A percentile compares a stretch with the other conserved stretches of the same genome.
phyloP scores from a whole-genome alignment of 1,139 yeast genomes.

The Sugiyamaella castrensis region DNA sequence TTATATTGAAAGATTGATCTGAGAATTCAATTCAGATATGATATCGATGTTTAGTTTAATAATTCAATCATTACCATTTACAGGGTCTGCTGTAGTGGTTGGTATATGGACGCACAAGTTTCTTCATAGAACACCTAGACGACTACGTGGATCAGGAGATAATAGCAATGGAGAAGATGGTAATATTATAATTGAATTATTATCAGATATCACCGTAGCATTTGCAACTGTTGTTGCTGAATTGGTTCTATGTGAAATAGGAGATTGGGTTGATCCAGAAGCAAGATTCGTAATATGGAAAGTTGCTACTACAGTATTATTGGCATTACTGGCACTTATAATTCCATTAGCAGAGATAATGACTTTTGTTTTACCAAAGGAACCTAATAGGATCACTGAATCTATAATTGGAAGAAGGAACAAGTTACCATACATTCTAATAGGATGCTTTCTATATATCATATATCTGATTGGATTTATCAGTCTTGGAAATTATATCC shows the following conservation, averaged over 20 bases:
- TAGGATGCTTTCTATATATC: conserved; percentile 24
- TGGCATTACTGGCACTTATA: conserved; percentile 35
- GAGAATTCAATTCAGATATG: not conserved
- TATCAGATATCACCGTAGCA: conserved; percentile 26
- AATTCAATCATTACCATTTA: conserved; percentile 17
- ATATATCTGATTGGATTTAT: conserved; percentile 35
- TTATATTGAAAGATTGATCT: no score
- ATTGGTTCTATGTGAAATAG: conserved; percentile 42
- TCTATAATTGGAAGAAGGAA: conserved; percentile 2
- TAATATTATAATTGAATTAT: conserved; percentile 3
- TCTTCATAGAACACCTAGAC: conserved; percentile 1
- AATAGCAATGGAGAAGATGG: not conserved
- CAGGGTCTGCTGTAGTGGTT: conserved; percentile 17
- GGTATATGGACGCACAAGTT: conserved; percentile 20
- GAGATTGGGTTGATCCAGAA: conserved; percentile 34
- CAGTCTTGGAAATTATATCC: conserved; percentile 14
- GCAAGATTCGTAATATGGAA: conserved; percentile 37
- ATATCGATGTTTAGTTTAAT: conserved; percentile 5
- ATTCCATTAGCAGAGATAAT: conserved; percentile 38
- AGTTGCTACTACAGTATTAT: conserved; percentile 31
- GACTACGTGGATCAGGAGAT: not conserved
- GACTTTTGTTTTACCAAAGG: conserved; percentile 10
- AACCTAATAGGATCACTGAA: no score
- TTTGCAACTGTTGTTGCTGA: conserved; percentile 34
- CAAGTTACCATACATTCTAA: conserved; percentile 15